These are phyloP conservation scores for Calendula officinalis DNA, from an alignment of 129 eudicot species.

Conservation along the genomic window DNA sequence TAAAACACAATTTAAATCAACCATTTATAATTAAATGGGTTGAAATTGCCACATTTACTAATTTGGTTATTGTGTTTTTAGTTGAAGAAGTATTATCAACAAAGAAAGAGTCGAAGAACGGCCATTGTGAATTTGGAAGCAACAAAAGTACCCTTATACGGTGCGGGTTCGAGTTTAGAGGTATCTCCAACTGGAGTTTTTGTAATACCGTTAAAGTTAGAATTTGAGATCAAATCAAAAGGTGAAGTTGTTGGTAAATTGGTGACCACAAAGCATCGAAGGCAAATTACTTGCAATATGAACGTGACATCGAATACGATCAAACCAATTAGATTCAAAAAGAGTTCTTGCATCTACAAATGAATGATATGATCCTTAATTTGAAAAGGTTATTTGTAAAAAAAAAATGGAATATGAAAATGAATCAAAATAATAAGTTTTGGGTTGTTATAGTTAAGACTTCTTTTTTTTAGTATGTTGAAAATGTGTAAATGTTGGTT, in stretches of 20 bases:
- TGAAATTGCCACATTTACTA: neutral
- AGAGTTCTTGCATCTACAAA: constrained; percentile 62
- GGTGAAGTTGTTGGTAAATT: constrained; percentile 90
- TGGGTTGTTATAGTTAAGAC: constrained; percentile 20
- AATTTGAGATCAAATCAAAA: constrained; percentile 57
- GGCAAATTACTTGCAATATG: constrained; percentile 57
- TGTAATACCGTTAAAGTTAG: constrained; percentile 60
- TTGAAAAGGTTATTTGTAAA: constrained; percentile 25
- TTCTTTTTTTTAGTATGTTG: constrained; percentile 16
- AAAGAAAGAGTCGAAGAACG: constrained; percentile 64
- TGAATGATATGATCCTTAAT: constrained; percentile 25
- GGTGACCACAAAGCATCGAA: constrained; percentile 64
- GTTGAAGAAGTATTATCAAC: constrained; percentile 84
- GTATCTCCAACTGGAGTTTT: constrained; percentile 34
- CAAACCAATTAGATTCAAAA: constrained; percentile 70
- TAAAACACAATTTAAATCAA: no score
- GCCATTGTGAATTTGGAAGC: constrained; percentile 54
- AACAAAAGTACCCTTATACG: constrained; percentile 77
- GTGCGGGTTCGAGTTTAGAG: constrained; percentile 76
- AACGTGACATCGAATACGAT: constrained; percentile 51
- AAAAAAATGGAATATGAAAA: constrained; percentile 20
- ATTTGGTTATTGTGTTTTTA: constrained; percentile 26
- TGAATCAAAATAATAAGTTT: constrained; percentile 4
- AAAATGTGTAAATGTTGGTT: constrained; percentile 32
- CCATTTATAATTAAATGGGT: neutral